Evolutionary conservation across 2,329 filamentous ascomycete species (phyloP).

Genomic region (Phialophora verrucosa): DNA sequence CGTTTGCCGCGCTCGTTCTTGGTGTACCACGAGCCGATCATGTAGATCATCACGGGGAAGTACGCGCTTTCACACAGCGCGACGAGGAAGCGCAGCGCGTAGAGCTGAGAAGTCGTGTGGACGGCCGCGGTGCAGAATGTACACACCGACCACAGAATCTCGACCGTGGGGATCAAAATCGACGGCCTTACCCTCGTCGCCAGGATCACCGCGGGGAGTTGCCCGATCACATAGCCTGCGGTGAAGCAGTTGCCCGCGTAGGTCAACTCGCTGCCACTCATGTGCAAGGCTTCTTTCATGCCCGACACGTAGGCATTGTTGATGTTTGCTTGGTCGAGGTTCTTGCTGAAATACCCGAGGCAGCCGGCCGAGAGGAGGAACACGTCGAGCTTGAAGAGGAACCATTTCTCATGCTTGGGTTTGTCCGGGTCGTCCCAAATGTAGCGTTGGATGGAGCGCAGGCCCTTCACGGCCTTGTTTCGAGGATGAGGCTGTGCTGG

Average conservation of each 20-base stretch:
- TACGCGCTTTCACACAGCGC: slow-evolving; percentile 37
- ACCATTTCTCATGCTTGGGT: slow-evolving; percentile 51
- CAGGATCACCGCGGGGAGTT: slow-evolving; percentile 7
- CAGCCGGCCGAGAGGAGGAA: slow-evolving; percentile 42
- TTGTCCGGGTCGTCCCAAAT: slow-evolving; percentile 61
- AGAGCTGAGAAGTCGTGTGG: slow-evolving; percentile 73
- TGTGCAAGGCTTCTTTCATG: slow-evolving; percentile 55
- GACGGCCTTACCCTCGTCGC: slow-evolving; percentile 8
- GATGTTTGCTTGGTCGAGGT: slow-evolving; percentile 36
- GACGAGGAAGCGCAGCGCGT: slow-evolving; percentile 45
- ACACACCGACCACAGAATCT: slow-evolving; percentile 50
- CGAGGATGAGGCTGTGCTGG: neutral
- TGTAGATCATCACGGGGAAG: slow-evolving; percentile 48
- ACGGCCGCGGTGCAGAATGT: slow-evolving; percentile 95
- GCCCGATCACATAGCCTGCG: slow-evolving; percentile 58
- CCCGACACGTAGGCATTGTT: slow-evolving; percentile 40
- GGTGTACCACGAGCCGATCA: slow-evolving; percentile 60
- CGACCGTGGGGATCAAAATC: slow-evolving; percentile 38
- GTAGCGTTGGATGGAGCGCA: slow-evolving; percentile 41
- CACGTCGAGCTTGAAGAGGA: slow-evolving; percentile 43
- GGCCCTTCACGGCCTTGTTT: neutral
- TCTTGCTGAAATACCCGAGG: slow-evolving; percentile 41
- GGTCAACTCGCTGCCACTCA: slow-evolving; percentile 59
- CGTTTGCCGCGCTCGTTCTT: slow-evolving; percentile 58
- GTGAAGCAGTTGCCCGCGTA: slow-evolving; percentile 42